Percentiles rank a stretch among this genome's conserved stretches.
phyloP scores from a whole-genome alignment of 2,329 filamentous ascomycete species.

The Exophiala sideris region DNA sequence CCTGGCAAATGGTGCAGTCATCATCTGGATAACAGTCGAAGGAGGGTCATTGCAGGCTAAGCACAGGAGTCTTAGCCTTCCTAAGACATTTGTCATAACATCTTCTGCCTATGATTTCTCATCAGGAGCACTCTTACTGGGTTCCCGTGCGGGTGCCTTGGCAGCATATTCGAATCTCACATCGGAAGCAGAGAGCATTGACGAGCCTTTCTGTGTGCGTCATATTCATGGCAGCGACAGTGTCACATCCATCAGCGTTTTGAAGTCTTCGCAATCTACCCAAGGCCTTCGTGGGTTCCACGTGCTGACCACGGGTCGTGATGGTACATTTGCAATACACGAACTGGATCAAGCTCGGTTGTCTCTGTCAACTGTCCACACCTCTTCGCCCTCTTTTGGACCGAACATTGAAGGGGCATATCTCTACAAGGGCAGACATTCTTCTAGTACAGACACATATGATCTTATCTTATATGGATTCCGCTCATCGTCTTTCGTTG shows the following conservation, averaged over 20 bases:
- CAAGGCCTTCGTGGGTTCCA: conserved; percentile 34
- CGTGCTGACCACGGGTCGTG: conserved; percentile 70
- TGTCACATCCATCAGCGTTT: conserved; percentile 63
- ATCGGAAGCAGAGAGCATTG: conserved; percentile 13
- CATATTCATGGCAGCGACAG: conserved; percentile 56
- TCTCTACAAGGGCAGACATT: conserved; percentile 43
- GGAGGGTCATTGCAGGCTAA: conserved; percentile 1
- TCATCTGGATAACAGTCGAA: conserved; percentile 13
- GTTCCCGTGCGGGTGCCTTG: conserved; percentile 55
- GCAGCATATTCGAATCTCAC: conserved; percentile 43
- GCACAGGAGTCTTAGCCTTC: conserved; percentile 32
- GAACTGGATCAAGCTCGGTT: conserved; percentile 28
- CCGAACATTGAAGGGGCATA: conserved; percentile 72
- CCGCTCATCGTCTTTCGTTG: conserved; percentile 70
- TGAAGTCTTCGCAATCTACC: conserved; percentile 34
- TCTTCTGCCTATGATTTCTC: conserved; percentile 38
- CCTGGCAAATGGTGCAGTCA: conserved; percentile 5
- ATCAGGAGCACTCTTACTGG: conserved; percentile 46
- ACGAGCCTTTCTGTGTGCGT: conserved; percentile 22
- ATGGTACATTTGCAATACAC: conserved; percentile 72
- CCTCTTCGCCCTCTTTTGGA: conserved; percentile 66
- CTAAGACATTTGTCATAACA: conserved; percentile 51
- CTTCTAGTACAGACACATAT: background rate
- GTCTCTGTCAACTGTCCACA: conserved; percentile 55
- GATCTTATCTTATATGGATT: conserved; percentile 78